Evolutionary conservation across 345 rosid species (phyloP).

Genomic region (Clarkia xantiana): DNA sequence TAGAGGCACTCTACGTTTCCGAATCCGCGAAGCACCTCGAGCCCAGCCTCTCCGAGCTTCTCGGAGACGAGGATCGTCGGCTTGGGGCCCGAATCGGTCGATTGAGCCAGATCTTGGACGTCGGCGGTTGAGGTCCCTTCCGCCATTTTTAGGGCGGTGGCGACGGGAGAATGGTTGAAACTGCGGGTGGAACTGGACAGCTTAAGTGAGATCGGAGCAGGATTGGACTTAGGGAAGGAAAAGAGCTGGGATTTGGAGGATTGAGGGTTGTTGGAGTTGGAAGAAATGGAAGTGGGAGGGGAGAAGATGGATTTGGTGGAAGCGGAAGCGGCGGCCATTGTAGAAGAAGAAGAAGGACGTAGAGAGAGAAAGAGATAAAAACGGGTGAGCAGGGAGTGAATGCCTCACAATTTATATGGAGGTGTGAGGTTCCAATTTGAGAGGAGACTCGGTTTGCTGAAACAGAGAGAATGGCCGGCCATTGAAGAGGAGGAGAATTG

Average conservation of each 20-base stretch:
- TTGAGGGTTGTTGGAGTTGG: slow-evolving; percentile 1
- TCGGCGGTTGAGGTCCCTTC: slow-evolving; percentile 6
- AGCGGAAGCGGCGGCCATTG: slow-evolving; percentile 12
- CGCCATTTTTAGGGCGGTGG: slow-evolving; percentile 11
- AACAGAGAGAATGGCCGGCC: no score
- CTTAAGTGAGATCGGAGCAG: slow-evolving; percentile 15
- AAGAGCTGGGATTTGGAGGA: slow-evolving; percentile 6
- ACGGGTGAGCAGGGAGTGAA: no score
- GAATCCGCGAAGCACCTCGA: slow-evolving; percentile 29
- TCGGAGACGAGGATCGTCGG: slow-evolving; percentile 60
- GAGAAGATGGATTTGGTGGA: slow-evolving; percentile 17
- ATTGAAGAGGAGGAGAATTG: no score
- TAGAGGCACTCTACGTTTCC: slow-evolving; percentile 60
- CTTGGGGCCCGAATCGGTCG: slow-evolving; percentile 1
- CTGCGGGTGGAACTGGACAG: neutral
- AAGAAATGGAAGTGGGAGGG: slow-evolving; percentile 3
- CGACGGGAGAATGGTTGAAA: slow-evolving; percentile 1
- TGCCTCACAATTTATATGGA: no score
- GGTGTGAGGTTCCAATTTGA: no score
- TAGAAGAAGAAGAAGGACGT: neutral
- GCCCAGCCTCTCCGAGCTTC: slow-evolving; percentile 78
- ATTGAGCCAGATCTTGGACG: neutral
- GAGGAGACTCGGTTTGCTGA: no score
- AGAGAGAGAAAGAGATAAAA: no score
- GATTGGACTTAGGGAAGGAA: slow-evolving; percentile 13